A percentile compares a stretch with the other conserved stretches of the same genome.
Evolutionary conservation across 345 rosid genomes (phyloP).

Genomic region (Acer negundo): DNA sequence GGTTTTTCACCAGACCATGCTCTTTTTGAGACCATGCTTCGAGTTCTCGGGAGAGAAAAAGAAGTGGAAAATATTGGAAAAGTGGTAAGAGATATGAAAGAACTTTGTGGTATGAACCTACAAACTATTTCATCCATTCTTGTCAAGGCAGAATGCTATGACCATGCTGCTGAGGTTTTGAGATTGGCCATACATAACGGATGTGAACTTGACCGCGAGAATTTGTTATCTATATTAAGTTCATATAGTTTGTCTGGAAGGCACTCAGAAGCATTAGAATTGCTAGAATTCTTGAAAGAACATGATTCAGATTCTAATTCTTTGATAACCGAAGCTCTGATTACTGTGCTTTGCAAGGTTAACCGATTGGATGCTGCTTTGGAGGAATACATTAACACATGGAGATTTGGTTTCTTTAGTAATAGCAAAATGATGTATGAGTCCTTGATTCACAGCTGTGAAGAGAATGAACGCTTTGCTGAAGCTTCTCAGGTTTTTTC

Average conservation of each 20-base stretch:
- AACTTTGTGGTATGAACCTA: conserved; percentile 59
- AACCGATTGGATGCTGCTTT: conserved; percentile 64
- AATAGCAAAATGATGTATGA: conserved; percentile 65
- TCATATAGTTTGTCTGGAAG: conserved; percentile 78
- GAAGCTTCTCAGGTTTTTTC: conserved; percentile 89
- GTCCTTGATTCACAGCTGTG: conserved; percentile 70
- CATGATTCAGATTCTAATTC: conserved; percentile 46
- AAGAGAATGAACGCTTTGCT: conserved; percentile 50
- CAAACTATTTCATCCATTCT: conserved; percentile 69
- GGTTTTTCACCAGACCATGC: conserved; percentile 55
- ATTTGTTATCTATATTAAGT: conserved; percentile 66
- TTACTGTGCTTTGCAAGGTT: conserved; percentile 74
- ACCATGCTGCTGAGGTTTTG: conserved; percentile 72
- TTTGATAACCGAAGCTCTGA: conserved; percentile 65
- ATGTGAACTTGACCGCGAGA: conserved; percentile 56
- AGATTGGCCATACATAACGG: conserved; percentile 55
- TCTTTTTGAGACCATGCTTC: conserved; percentile 61
- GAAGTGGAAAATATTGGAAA: conserved; percentile 59
- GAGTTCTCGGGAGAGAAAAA: conserved; percentile 51
- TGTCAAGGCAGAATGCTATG: conserved; percentile 83
- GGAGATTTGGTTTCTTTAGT: conserved; percentile 43
- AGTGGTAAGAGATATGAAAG: conserved; percentile 72
- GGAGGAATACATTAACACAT: conserved; percentile 54
- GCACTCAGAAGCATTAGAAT: conserved; percentile 71
- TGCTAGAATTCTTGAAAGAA: conserved; percentile 74